These are phyloP conservation scores for Centella asiatica DNA, from an alignment of 129 eudicot species.

Conservation along the genomic window DNA sequence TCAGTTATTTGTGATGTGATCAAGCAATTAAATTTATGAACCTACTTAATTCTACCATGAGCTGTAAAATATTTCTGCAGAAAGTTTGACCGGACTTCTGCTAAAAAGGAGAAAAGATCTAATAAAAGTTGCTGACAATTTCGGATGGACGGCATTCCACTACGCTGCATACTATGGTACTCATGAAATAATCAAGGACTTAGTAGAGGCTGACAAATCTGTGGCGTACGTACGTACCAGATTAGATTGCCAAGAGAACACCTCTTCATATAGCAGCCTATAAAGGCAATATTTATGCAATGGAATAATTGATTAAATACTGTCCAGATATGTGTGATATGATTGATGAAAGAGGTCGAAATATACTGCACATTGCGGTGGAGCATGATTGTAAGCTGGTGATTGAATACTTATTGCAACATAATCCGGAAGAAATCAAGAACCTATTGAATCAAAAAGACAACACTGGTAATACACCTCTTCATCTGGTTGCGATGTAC, in stretches of 20 bases:
- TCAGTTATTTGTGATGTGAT: too few species aligned
- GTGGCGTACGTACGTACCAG: not conserved
- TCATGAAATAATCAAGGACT: not conserved
- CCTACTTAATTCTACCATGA: too few species aligned
- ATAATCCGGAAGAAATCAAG: not conserved
- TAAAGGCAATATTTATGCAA: not conserved
- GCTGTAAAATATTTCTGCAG: too few species aligned
- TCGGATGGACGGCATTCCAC: not conserved
- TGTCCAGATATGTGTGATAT: conserved; percentile 3
- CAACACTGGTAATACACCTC: conserved; percentile 9
- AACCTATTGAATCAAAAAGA: conserved; percentile 3
- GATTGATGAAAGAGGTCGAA: not conserved
- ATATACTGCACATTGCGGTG: conserved; percentile 11
- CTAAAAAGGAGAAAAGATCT: not conserved
- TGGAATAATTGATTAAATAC: not conserved
- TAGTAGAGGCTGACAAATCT: not conserved
- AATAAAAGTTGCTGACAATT: not conserved
- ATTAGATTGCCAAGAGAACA: not conserved
- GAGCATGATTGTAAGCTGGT: not conserved
- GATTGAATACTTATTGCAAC: not conserved
- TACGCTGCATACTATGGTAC: not conserved
- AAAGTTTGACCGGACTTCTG: not conserved
- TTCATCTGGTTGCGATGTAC: conserved; percentile 9
- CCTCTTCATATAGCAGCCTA: not conserved
- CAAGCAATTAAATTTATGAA: too few species aligned